A percentile compares a stretch with the other conserved stretches of the same genome.
These are phyloP conservation scores for Phoenix dactylifera DNA, from an alignment of 176 grass and related monocot genomes.

Conservation along the genomic window DNA sequence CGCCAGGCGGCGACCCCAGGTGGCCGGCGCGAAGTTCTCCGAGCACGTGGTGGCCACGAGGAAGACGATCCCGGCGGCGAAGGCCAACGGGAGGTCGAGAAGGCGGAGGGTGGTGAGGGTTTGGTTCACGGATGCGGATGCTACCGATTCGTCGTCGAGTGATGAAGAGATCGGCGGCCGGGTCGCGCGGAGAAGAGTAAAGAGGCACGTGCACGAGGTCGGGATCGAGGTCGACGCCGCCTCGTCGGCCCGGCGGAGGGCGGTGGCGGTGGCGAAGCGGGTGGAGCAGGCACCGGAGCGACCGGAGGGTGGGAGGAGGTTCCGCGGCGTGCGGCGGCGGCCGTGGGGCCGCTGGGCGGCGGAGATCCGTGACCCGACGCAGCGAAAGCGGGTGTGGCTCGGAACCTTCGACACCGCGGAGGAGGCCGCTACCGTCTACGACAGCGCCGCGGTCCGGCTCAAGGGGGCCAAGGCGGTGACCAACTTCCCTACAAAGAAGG, in stretches of 20 bases:
- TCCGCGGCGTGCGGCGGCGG: slow-evolving; percentile 39
- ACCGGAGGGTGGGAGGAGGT: slow-evolving; percentile 1
- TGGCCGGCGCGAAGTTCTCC: background rate
- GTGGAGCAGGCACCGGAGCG: background rate
- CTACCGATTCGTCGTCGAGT: slow-evolving; percentile 48
- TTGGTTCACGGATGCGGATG: slow-evolving; percentile 38
- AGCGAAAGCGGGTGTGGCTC: slow-evolving; percentile 53
- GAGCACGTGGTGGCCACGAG: slow-evolving; percentile 8
- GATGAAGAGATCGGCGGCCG: slow-evolving; percentile 19
- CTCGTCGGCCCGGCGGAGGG: background rate
- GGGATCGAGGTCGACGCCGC: background rate
- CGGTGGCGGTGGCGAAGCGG: slow-evolving; percentile 4
- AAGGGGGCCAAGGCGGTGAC: slow-evolving; percentile 44
- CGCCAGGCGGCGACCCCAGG: background rate
- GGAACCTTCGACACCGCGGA: slow-evolving; percentile 90
- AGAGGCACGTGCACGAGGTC: slow-evolving; percentile 34
- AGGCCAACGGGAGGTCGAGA: background rate
- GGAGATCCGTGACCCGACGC: slow-evolving; percentile 38
- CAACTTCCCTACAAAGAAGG: slow-evolving; percentile 10
- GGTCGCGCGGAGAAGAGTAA: background rate
- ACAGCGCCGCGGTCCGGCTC: slow-evolving; percentile 44
- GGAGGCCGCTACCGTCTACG: slow-evolving; percentile 63
- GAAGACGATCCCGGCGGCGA: background rate
- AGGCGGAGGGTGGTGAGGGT: slow-evolving; percentile 26
- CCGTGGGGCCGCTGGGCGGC: slow-evolving; percentile 41